Base-by-base conservation (phyloP, 768 basidiomycete genomes). In the Lactifluus rugatus region DNA sequence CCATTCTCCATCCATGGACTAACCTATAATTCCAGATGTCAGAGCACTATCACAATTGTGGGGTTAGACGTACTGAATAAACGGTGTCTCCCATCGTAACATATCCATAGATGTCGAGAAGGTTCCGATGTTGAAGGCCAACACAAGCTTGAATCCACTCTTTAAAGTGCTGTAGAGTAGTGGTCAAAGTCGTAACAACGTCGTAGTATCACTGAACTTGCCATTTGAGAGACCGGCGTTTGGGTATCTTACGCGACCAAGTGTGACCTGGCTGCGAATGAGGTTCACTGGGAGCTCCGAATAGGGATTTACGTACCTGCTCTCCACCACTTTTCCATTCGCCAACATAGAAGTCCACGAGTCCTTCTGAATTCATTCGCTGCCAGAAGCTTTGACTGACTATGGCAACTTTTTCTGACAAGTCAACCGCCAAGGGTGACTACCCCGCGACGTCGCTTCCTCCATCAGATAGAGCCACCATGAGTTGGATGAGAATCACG, bases 1-100 rank as follows among this genome's bases (percentile, higher is more conserved):
- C 75, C 73, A 54, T 77, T 71, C 23, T 72, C 69, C 73, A 77
- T 76, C 73, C 73, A 76, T 5, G 77, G 76, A 39, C 73, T 74
- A 54, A 78, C 76, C 74, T 78, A 50, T 26, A 51, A 54, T 16
- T 48, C 16, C 8, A 54, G 31, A 17, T 2, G n/a, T 25, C 26
- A 54, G 25, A 10, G 14, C 2, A 49, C 36, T 2, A 8, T 28
- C 4, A 9, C 19, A 11, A 11, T 5, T 2, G 23, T 37, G 17
- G 34, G 8, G 23, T 11, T 9, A 3, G 17, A 60, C 59, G 39
- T 39, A 62, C 62, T 2, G 62, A 56, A 45, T 61, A 45, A 58
- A 54, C n/a, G 51, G 16, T 26, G 19, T 67, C 67, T 16, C 66
- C 71, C 26, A 74, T 66, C 25, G 70, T 68, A 9, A 71, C 66